These are phyloP conservation scores for Boechera stricta DNA, from an alignment of 345 rosid genomes.

Conservation along the genomic window DNA sequence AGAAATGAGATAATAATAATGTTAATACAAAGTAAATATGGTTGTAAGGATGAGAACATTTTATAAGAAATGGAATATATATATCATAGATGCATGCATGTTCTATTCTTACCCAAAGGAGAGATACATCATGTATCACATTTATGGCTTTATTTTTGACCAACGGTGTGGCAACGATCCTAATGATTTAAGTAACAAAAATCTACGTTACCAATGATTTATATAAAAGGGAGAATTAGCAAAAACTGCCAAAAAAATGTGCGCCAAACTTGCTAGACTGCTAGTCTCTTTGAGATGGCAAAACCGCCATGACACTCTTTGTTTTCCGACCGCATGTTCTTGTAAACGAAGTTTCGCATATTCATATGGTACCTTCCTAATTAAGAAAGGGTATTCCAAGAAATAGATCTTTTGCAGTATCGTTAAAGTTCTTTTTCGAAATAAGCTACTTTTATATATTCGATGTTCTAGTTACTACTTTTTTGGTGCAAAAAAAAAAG, in stretches of 20 bases:
- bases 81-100: slow-evolving; percentile 12
- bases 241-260: neutral
- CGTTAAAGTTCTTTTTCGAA: neutral
- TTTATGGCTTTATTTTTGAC: slow-evolving; percentile 2
- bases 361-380: neutral
- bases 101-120: neutral
- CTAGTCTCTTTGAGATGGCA: no score
- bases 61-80: neutral
- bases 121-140: slow-evolving; percentile 15
- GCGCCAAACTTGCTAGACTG: neutral
- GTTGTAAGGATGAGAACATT: neutral
- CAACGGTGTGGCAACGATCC: neutral
- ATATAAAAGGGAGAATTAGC: neutral
- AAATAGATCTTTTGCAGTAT: neutral
- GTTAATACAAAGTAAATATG: neutral
- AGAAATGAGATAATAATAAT: neutral
- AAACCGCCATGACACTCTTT: neutral
- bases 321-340: neutral
- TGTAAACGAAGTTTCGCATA: neutral
- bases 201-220: neutral
- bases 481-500: neutral
- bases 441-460: neutral
- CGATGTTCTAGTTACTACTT: neutral
- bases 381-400: neutral
- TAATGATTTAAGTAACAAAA: slow-evolving; percentile 13